Base-by-base conservation (phyloP, 768 basidiomycete species). In the Fistulinella prunicolor region DNA sequence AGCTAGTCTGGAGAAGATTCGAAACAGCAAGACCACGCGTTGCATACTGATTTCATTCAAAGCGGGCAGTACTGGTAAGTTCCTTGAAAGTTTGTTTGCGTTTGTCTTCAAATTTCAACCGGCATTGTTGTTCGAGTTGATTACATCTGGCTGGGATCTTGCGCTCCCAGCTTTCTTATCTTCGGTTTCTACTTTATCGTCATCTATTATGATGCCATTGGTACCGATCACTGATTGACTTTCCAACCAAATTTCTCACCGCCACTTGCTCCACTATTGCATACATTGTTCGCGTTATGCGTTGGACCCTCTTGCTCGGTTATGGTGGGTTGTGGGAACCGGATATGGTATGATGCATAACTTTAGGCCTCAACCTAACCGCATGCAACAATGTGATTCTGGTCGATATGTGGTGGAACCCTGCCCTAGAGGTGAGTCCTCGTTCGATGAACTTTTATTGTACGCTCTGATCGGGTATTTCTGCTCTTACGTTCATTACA, bases 31-130 rank as follows among this genome's bases (percentile, higher is more conserved):
- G 22, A 72, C 58, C 14, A 81, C 76, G 10, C 78, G 78, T 26
- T 83, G 95, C 36, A 96, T 98, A 51, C 70, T 99, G 54, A 94
- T 98, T 53, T 96, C 93, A 0, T 94, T 97, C 80, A 96, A 94
- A 66, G 93, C 94, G 23, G 94, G 94, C 4, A 89, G 89, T 60
- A 92, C 88, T n/a, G 91, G 91, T 89, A 58, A 44, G 74, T 67
- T 28, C 10, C 23, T 22, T 38, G 36, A 41, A 8, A 30, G 32
- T 30, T 47, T 29, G 21, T 34, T 28, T 28, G 10, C 17, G 6
- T 26, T 48, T 16, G 1, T 24, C 5, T 29, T 22, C 35, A 1
- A 9, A 28, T 28, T 43, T 38, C 48, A 22, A 10, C 13, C 5
- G 0, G n/a, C n/a, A n/a, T n/a, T n/a, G n/a, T n/a, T n/a, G n/a